Evolutionary conservation across 192 early-diverging fungal species (phyloP).

Genomic region (Lunasporangiospora selenospora): DNA sequence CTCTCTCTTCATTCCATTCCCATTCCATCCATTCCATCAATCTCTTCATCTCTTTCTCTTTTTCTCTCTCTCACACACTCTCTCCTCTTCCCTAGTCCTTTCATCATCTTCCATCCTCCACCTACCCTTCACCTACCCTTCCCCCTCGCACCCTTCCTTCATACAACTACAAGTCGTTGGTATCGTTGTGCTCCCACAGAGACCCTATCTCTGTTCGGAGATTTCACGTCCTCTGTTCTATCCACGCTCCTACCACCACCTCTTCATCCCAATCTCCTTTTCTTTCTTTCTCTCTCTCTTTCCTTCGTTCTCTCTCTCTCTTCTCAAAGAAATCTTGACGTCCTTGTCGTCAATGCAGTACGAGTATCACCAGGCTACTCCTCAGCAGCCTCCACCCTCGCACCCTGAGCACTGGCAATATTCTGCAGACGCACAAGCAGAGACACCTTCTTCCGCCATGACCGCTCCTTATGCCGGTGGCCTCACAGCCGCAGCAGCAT

Average conservation of each 20-base stretch:
- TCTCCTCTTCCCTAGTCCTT: too few relatives aligned
- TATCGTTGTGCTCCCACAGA: too few relatives aligned
- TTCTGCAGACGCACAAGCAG: conserved; percentile 7
- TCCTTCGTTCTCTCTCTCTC: background rate
- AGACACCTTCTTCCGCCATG: conserved; percentile 1
- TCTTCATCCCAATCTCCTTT: background rate
- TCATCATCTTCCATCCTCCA: too few relatives aligned
- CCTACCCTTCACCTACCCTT: background rate
- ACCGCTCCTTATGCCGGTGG: background rate
- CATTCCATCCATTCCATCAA: background rate
- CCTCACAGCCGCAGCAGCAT: background rate
- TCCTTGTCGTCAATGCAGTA: conserved; percentile 20
- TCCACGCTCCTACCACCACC: background rate
- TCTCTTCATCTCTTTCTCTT: too few relatives aligned
- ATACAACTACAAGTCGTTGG: background rate
- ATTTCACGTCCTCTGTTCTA: too few relatives aligned
- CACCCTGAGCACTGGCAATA: conserved; percentile 8
- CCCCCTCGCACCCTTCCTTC: background rate
- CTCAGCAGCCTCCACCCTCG: conserved; percentile 4
- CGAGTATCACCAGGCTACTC: conserved; percentile 24
- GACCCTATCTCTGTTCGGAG: too few relatives aligned
- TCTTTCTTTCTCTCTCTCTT: background rate
- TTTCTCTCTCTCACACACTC: too few relatives aligned
- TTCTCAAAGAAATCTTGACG: background rate
- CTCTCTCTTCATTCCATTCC: background rate